Conservation (phyloP, 805 yeast species). For the Lipomyces spencermartinsiae region DNA sequence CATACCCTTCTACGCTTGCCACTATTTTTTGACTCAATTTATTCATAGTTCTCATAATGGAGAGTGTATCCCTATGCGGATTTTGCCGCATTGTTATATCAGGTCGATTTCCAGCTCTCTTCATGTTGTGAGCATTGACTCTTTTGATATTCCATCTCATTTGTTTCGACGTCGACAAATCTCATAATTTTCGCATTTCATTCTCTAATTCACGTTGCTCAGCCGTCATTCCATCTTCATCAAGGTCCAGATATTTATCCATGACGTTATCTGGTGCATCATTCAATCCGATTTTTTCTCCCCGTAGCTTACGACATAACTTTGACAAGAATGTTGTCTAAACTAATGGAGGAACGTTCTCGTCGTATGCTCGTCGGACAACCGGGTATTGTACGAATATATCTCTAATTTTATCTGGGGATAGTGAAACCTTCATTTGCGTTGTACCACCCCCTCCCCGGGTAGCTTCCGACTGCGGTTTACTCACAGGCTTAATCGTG, state of each 20-base stretch:
- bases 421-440: conserved; percentile 88
- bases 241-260: conserved; percentile 79
- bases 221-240: conserved; percentile 58
- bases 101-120: conserved; percentile 71
- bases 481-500: conserved; percentile 80
- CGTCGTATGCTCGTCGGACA: conserved; percentile 85
- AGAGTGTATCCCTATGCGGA: conserved; percentile 69
- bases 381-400: conserved; percentile 93
- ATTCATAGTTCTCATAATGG: conserved; percentile 86
- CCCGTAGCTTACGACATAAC: conserved; percentile 83
- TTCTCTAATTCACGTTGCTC: conserved; percentile 30
- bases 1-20: conserved; percentile 38
- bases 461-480: conserved; percentile 82
- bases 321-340: conserved; percentile 94
- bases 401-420: conserved; percentile 86
- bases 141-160: conserved; percentile 79
- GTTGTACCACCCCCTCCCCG: conserved; percentile 25
- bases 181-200: conserved; percentile 60
- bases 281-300: conserved; percentile 77
- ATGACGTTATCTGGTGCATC: conserved; percentile 84
- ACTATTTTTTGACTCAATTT: conserved; percentile 83
- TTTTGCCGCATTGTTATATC: conserved; percentile 84
- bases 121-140: not conserved
- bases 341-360: conserved; percentile 83
- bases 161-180: conserved; percentile 79